A percentile compares a stretch with the other conserved stretches of the same genome.
These are phyloP conservation scores for Basidiobolus meristosporus DNA, from an alignment of 371 early-diverging fungal genomes.

Conservation along the genomic window DNA sequence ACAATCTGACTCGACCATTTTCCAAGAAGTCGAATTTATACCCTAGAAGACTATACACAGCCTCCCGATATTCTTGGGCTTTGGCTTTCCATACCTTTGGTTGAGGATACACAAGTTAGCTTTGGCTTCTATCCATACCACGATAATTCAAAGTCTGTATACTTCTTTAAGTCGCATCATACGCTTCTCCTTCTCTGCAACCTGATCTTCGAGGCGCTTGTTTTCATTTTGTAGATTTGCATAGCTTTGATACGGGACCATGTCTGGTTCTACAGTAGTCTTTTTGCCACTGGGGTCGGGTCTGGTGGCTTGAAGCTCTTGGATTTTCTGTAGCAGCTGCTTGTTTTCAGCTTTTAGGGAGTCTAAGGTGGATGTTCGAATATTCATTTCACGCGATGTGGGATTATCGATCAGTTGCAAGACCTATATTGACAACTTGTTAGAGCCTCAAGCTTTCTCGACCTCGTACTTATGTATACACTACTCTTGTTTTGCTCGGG, in stretches of 20 bases:
- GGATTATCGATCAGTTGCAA: conserved; percentile 58
- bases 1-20: conserved; percentile 47
- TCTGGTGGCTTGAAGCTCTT: conserved; percentile 7
- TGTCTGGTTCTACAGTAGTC: conserved; percentile 1
- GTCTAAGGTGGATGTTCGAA: conserved; percentile 37
- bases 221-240: conserved; percentile 30
- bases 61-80: conserved; percentile 41
- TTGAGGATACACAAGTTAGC: neutral
- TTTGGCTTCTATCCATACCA: neutral
- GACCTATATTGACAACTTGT: conserved; percentile 13
- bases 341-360: conserved; percentile 35
- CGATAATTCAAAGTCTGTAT: neutral
- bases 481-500: conserved; percentile 18
- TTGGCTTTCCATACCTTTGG: conserved; percentile 28
- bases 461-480: neutral
- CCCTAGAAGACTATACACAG: conserved; percentile 43
- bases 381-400: conserved; percentile 29
- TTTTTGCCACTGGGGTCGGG: too few species aligned
- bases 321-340: conserved; percentile 13
- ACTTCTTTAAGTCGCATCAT: conserved; percentile 43
- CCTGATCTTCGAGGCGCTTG: conserved; percentile 12
- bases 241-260: conserved; percentile 26
- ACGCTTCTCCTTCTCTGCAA: conserved; percentile 33
- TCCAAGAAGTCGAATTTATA: conserved; percentile 48
- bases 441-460: neutral